A percentile compares a stretch with the other conserved stretches of the same genome.
phyloP scores from a whole-genome alignment of 1,284 basidiomycete species.

The Melanopsichium pennsylvanicum region DNA sequence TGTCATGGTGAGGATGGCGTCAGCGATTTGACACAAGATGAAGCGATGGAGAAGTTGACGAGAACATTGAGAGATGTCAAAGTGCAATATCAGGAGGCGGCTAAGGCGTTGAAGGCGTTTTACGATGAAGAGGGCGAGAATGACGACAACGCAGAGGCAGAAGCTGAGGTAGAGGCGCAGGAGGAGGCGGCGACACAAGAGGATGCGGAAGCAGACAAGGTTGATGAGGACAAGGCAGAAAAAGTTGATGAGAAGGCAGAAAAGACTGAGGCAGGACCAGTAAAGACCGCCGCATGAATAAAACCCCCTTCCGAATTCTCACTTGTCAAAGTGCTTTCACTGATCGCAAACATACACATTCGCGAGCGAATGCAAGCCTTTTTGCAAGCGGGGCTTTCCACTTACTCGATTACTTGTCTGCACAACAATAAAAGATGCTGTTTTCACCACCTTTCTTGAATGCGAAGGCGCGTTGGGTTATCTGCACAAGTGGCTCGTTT shows the following conservation, averaged over 20 bases:
- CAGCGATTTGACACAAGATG: slow-evolving; percentile 40
- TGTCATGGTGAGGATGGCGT: slow-evolving; percentile 65
- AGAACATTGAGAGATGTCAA: slow-evolving; percentile 54
- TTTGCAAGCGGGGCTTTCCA: too few species aligned
- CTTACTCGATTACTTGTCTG: too few species aligned
- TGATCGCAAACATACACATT: too few species aligned
- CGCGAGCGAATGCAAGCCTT: too few species aligned
- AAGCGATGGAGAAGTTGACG: slow-evolving; percentile 47
- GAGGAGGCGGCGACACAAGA: slow-evolving; percentile 36
- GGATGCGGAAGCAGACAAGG: slow-evolving; percentile 50
- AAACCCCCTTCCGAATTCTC: too few species aligned
- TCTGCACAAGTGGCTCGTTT: too few species aligned
- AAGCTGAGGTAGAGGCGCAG: background rate
- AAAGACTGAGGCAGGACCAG: background rate
- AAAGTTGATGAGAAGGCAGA: slow-evolving; percentile 66
- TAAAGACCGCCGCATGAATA: too few species aligned
- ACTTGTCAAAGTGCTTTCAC: too few species aligned
- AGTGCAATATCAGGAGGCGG: slow-evolving; percentile 58
- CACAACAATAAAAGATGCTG: too few species aligned
- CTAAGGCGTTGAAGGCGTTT: slow-evolving; percentile 63
- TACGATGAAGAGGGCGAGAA: slow-evolving; percentile 66
- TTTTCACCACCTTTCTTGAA: too few species aligned
- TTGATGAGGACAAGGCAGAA: slow-evolving; percentile 69
- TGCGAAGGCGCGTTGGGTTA: too few species aligned
- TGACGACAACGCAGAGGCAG: slow-evolving; percentile 62